A percentile compares a stretch with the other conserved stretches of the same genome.
These are phyloP conservation scores for Botrytis galanthina DNA, from an alignment of 2,329 filamentous ascomycete genomes.

Conservation along the genomic window DNA sequence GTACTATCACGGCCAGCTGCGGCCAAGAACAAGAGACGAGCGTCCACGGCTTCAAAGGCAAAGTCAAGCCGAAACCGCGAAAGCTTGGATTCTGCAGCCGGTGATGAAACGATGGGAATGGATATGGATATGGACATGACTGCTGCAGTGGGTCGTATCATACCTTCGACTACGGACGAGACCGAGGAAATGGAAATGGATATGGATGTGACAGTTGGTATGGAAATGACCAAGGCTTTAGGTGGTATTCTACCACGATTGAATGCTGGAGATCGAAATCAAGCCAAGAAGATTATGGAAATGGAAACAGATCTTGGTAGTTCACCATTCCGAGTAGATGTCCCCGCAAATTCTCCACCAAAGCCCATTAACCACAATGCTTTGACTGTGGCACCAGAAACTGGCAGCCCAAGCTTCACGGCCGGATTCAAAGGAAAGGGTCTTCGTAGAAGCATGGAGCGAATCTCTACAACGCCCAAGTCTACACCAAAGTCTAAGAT, in stretches of 20 bases:
- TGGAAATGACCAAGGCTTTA: constrained; percentile 63
- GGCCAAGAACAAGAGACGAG: constrained; percentile 35
- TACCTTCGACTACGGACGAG: constrained; percentile 45
- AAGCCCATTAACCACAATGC: constrained; percentile 39
- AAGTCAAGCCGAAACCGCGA: constrained; percentile 40
- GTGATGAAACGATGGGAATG: constrained; percentile 38
- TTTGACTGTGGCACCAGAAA: constrained; percentile 45
- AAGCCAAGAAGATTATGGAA: constrained; percentile 59
- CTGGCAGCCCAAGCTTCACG: constrained; percentile 54
- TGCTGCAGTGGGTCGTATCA: constrained; percentile 48
- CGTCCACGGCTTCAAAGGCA: constrained; percentile 26
- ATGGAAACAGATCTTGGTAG: constrained; percentile 51
- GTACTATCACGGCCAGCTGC: constrained; percentile 44
- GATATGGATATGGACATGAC: constrained; percentile 38
- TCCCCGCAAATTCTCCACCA: constrained; percentile 41
- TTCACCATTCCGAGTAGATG: constrained; percentile 43
- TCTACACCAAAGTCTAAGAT: constrained; percentile 33
- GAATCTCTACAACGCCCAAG: constrained; percentile 42
- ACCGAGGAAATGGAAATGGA: constrained; percentile 39
- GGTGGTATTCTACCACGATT: constrained; percentile 52
- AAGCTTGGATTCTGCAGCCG: constrained; percentile 29
- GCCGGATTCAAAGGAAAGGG: constrained; percentile 49
- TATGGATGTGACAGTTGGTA: constrained; percentile 46
- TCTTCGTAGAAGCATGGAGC: constrained; percentile 49
- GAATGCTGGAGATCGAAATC: constrained; percentile 43